Conservation (phyloP, 495 filamentous ascomycete species). For the Paragyromitra xinjiangensis region DNA sequence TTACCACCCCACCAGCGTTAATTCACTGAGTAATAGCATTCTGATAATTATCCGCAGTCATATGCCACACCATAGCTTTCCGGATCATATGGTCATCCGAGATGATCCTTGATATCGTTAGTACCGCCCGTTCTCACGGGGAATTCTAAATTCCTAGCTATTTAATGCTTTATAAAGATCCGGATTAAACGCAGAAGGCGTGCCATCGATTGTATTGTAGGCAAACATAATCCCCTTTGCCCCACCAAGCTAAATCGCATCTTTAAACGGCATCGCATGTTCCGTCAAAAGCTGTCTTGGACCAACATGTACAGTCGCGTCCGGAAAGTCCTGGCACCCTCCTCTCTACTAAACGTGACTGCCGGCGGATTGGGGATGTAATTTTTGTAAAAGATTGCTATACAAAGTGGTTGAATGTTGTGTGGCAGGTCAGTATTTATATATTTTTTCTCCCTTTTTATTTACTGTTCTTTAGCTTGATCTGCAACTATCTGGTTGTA, state of each 20-base stretch:
- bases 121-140: background rate
- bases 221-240: constrained; percentile 61
- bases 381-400: too few species aligned
- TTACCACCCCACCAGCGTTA: constrained; percentile 13
- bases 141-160: constrained; percentile 55
- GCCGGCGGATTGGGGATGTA: too few species aligned
- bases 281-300: constrained; percentile 60
- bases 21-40: constrained; percentile 2
- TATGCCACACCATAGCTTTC: background rate
- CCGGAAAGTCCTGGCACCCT: too few species aligned
- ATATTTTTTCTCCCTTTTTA: too few species aligned
- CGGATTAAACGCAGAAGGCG: constrained; percentile 58
- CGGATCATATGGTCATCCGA: constrained; percentile 61
- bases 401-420: too few species aligned
- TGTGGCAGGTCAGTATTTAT: too few species aligned
- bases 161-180: constrained; percentile 58
- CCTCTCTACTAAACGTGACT: too few species aligned
- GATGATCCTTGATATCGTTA: constrained; percentile 47
- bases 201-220: constrained; percentile 61
- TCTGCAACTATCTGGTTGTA: too few species aligned
- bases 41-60: background rate
- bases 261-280: constrained; percentile 61
- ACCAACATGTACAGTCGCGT: background rate
- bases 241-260: constrained; percentile 60
- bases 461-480: too few species aligned